Conservation (phyloP, 2,329 filamentous ascomycete genomes). For the Neoscytalidium dimidiatum region DNA sequence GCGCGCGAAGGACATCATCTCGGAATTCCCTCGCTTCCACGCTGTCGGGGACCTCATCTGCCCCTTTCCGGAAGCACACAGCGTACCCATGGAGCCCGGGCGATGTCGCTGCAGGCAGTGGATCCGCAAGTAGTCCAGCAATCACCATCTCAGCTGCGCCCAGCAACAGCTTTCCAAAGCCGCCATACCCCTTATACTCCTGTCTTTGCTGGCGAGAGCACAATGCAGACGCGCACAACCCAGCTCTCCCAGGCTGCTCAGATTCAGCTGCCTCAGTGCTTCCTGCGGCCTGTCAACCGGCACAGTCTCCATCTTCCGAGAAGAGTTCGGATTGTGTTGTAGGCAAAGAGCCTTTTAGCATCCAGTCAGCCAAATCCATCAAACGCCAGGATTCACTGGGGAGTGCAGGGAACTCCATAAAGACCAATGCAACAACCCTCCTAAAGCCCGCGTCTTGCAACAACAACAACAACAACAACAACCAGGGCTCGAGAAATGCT, state of each 20-base stretch:
- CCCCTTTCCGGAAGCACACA: background rate
- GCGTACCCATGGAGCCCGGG: background rate
- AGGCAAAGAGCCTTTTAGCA: no score
- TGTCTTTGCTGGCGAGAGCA: conserved; percentile 9
- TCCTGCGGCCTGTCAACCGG: no score
- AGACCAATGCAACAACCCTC: no score
- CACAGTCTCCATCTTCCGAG: no score
- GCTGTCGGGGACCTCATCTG: background rate
- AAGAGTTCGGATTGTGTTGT: no score
- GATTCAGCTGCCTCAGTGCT: no score
- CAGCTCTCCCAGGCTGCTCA: background rate
- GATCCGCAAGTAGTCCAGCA: background rate
- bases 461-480: no score
- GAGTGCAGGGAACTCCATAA: no score
- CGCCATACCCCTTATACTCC: background rate
- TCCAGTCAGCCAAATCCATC: no score
- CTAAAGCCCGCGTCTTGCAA: no score
- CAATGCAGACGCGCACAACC: background rate
- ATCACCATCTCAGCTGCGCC: background rate
- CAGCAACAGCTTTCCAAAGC: background rate
- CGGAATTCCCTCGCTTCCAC: background rate
- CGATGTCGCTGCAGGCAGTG: background rate
- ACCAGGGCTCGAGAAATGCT: no score
- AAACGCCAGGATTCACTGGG: no score
- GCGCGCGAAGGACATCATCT: background rate